Evolutionary conservation across 2,329 filamentous ascomycete genomes (phyloP), one percentile per base, ranked within the genome.

Genomic region (Alternaria ethzedia): DNA sequence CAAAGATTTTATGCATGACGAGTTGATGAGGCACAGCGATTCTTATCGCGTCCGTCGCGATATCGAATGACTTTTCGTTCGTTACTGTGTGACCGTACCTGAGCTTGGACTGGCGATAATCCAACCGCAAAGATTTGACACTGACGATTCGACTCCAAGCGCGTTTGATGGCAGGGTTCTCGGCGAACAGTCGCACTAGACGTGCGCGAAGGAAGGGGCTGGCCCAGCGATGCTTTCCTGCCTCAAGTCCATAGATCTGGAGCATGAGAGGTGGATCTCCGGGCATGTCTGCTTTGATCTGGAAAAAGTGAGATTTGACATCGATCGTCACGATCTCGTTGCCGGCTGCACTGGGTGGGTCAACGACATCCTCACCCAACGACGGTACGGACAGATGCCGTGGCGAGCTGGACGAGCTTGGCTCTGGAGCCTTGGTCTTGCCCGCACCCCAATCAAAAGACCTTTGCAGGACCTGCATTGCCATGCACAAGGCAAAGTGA

Each of bases 21-120:
- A 99, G 87, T 72, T 97, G 94, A 80, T 98, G 94, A 2, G 96
- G 96, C 11, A 99, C 90, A 6, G 91, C 93, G 47, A 98, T 78
- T 12, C 96, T 90, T 65, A 97, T 91, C 10, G 94, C 94, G 70
- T 98, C 96, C 0, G 91, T 88, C 44, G 88, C 89, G 9, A 97
- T 80, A 77, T 99, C 96, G 59, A 97, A 88, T 55, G 94, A 91
- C 68, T 89, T 93, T 64, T 97, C 93, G 26, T 94, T 89, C 1
- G 89, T 83, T 47, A 89, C 80, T 3, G 80, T 86, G 1, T 87
- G 86, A 1, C 87, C 83, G 46, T 87, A 84, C 77, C 93, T 95
- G 58, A 88, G 87, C 66, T 89, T 90, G 26, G 89, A 89, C 72
- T 94, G 90, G 62, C 94, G 88, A 72, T 96, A 86, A 76, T 98